Conservation (phyloP, 768 basidiomycete species). For the Leucocoprinus sp. region DNA sequence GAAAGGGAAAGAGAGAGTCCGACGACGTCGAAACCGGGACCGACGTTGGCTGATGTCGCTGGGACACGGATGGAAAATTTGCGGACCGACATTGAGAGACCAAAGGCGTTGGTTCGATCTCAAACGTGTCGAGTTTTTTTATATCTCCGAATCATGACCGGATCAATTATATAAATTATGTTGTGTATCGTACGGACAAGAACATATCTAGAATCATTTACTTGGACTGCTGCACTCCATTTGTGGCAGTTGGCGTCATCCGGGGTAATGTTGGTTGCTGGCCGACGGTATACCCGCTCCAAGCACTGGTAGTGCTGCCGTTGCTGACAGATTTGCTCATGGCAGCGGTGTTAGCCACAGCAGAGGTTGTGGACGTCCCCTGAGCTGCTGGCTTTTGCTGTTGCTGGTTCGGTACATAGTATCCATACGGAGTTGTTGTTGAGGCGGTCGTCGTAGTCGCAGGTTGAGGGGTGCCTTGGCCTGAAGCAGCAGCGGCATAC, state of each 20-base stretch:
- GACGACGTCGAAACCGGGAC: slow-evolving; percentile 97
- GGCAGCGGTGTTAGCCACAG: slow-evolving; percentile 48
- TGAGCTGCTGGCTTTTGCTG: slow-evolving; percentile 2
- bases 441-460: slow-evolving; percentile 21
- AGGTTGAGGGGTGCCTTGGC: slow-evolving; percentile 23
- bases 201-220: too few relatives aligned
- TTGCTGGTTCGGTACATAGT: slow-evolving; percentile 16
- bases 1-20: slow-evolving; percentile 88
- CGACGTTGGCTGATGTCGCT: slow-evolving; percentile 98
- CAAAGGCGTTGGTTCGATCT: too few relatives aligned
- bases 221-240: slow-evolving; percentile 14
- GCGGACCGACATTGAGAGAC: too few relatives aligned
- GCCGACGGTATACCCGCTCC: slow-evolving; percentile 5
- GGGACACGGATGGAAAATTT: slow-evolving; percentile 76
- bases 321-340: slow-evolving; percentile 12
- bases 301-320: slow-evolving; percentile 11
- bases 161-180: slow-evolving; percentile 6
- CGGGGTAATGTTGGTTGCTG: slow-evolving; percentile 21
- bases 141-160: slow-evolving; percentile 2
- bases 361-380: slow-evolving; percentile 26
- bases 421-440: too few relatives aligned
- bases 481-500: slow-evolving; percentile 16
- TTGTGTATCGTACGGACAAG: too few relatives aligned
- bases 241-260: slow-evolving; percentile 10
- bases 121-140: too few relatives aligned